Evolutionary conservation across 345 rosid species (phyloP).

Genomic region (Rhizophora apiculata): DNA sequence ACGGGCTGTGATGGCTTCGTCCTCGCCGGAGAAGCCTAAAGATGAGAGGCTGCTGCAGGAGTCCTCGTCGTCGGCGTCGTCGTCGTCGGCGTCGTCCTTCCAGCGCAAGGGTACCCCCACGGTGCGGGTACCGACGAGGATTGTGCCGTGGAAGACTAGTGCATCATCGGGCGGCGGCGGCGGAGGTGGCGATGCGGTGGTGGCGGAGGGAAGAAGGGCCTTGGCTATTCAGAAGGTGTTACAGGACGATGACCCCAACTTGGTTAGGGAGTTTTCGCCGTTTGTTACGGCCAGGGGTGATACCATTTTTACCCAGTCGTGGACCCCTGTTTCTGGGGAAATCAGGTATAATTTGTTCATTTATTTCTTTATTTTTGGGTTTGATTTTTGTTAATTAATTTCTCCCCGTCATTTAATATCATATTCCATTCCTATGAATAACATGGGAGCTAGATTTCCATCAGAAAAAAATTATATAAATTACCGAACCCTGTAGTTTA

Average conservation of each 20-base stretch:
- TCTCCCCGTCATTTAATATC: no score
- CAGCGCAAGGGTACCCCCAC: constrained; percentile 27
- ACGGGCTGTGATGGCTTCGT: constrained; percentile 9
- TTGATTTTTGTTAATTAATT: background rate
- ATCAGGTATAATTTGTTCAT: constrained; percentile 45
- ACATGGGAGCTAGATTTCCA: no score
- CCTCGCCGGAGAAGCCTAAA: background rate
- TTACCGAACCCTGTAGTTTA: no score
- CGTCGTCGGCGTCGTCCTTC: constrained; percentile 23
- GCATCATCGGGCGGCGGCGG: constrained; percentile 9
- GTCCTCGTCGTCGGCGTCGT: background rate
- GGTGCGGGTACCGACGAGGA: constrained; percentile 45
- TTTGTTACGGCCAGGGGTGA: constrained; percentile 62
- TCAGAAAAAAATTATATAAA: no score
- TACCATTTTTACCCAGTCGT: constrained; percentile 70
- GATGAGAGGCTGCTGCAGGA: background rate
- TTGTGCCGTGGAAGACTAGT: constrained; percentile 51
- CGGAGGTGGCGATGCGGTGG: constrained; percentile 21
- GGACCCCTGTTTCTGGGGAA: constrained; percentile 53
- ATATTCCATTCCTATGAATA: no score
- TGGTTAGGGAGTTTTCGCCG: constrained; percentile 46
- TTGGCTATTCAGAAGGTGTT: constrained; percentile 59
- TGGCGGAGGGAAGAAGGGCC: constrained; percentile 47
- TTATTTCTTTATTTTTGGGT: background rate
- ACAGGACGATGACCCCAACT: constrained; percentile 42